Evolutionary conservation across 148 eudicot genomes (phyloP).

Genomic region (Chenopodium quinoa): DNA sequence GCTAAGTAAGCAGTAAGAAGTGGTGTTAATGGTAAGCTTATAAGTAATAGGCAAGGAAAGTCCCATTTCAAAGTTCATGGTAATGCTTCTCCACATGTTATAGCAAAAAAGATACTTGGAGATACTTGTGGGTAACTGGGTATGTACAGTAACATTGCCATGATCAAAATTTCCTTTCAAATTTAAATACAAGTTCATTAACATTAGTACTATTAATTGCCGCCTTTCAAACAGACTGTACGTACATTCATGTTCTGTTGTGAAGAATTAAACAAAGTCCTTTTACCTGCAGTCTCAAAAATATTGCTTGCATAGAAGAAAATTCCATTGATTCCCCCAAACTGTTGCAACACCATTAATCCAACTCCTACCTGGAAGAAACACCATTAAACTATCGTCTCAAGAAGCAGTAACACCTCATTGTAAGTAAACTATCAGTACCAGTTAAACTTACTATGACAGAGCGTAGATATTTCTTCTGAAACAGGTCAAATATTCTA

Average conservation of each 20-base stretch:
- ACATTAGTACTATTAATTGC: too few relatives aligned
- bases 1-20: background rate
- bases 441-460: conserved; percentile 45
- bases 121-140: background rate
- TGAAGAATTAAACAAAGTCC: background rate
- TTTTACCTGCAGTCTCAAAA: conserved; percentile 68
- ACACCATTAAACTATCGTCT: background rate
- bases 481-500: conserved; percentile 64
- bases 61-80: background rate
- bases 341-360: conserved; percentile 80
- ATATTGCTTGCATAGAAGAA: conserved; percentile 76
- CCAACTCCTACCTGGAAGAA: conserved; percentile 69
- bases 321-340: conserved; percentile 89
- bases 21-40: background rate
- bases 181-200: too few relatives aligned
- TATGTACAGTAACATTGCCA: too few relatives aligned
- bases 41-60: background rate
- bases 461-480: conserved; percentile 57
- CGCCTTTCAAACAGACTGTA: background rate
- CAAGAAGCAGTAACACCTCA: background rate
- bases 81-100: background rate
- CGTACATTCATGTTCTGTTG: background rate
- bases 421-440: background rate
- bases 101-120: background rate
- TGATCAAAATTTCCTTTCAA: too few relatives aligned